phyloP scores from a whole-genome alignment of 2,329 filamentous ascomycete species.

The Claviceps digitariae region DNA sequence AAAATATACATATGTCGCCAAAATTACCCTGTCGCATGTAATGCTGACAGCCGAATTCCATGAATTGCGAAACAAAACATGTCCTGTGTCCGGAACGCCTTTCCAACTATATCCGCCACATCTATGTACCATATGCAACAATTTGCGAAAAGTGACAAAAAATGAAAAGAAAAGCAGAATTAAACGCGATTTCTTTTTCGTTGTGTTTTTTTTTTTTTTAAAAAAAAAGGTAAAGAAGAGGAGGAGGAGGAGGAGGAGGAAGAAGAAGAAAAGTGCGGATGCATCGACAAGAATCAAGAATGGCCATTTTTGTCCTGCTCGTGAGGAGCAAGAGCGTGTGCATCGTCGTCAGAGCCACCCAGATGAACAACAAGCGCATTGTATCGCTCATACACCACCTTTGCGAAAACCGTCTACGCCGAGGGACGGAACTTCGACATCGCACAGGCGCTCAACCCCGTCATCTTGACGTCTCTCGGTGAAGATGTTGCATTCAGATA shows the following conservation, averaged over 20 bases:
- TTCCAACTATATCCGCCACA: neutral
- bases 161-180: neutral
- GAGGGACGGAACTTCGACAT: conserved; percentile 45
- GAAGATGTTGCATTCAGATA: conserved; percentile 70
- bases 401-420: conserved; percentile 27
- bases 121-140: neutral
- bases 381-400: neutral
- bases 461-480: conserved; percentile 63
- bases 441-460: conserved; percentile 50
- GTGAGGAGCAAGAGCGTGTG: too few relatives aligned
- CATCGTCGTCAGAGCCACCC: neutral
- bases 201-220: neutral
- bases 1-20: neutral
- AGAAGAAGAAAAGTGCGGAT: too few relatives aligned
- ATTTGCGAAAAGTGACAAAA: neutral
- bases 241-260: neutral
- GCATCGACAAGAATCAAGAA: too few relatives aligned
- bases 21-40: neutral
- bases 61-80: neutral
- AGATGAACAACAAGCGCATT: neutral
- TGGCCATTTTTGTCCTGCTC: too few relatives aligned
- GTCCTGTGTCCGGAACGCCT: neutral
- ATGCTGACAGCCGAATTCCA: neutral
- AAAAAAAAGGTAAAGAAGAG: neutral
- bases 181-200: too few relatives aligned